Percentiles rank a stretch among this genome's conserved stretches.
phyloP scores from a whole-genome alignment of 2,329 filamentous ascomycete genomes.

The Delphinella strobiligena region DNA sequence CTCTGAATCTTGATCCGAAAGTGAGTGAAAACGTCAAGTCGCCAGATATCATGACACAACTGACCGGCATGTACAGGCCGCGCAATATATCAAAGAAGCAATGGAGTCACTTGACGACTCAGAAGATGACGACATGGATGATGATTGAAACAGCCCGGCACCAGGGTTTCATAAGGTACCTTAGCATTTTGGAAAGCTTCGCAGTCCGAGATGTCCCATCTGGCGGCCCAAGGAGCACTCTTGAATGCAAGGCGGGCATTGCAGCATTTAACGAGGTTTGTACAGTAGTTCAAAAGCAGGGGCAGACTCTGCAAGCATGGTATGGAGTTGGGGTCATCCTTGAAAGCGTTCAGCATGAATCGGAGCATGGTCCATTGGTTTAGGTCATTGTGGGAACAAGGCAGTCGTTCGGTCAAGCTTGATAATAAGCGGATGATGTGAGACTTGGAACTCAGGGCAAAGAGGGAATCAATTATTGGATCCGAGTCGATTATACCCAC shows the following conservation, averaged over 20 bases:
- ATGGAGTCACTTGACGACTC: conserved; percentile 86
- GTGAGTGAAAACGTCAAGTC: too few species aligned
- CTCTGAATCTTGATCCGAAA: conserved; percentile 92
- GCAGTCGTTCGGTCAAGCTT: too few species aligned
- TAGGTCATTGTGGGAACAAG: too few species aligned
- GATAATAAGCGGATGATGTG: too few species aligned
- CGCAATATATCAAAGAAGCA: conserved; percentile 87
- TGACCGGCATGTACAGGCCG: conserved; percentile 48
- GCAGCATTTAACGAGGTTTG: neutral
- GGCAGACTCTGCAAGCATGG: neutral
- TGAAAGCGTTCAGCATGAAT: too few species aligned
- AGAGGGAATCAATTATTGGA: too few species aligned
- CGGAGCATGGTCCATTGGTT: too few species aligned
- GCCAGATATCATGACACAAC: too few species aligned
- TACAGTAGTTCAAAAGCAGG: neutral
- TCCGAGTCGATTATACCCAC: too few species aligned
- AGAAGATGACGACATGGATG: conserved; percentile 50
- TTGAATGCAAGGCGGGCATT: neutral
- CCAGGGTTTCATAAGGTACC: neutral
- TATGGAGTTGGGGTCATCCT: neutral
- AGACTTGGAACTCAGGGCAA: too few species aligned
- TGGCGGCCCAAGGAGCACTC: neutral
- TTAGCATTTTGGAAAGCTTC: too few species aligned
- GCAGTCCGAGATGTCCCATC: neutral
- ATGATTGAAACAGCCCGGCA: conserved; percentile 15